Conservation (phyloP, 768 basidiomycete species). For the Imleria badia region DNA sequence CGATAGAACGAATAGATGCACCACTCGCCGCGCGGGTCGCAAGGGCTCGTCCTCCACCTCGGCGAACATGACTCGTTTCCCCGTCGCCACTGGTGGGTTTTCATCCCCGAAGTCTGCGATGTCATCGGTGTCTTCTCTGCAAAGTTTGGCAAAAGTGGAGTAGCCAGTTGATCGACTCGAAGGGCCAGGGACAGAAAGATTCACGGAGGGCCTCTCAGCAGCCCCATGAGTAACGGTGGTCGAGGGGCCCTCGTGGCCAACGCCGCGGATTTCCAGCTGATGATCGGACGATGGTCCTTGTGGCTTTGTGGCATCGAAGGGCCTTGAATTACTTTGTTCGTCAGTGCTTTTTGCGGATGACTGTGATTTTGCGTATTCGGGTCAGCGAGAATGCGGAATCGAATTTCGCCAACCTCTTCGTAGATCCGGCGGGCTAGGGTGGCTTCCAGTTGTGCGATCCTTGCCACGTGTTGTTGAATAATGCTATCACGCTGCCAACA, state of each 20-base stretch:
- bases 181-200: constrained; percentile 11
- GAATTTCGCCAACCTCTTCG: constrained; percentile 26
- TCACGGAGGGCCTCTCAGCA: constrained; percentile 4
- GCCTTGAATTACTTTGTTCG: constrained; percentile 13
- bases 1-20: constrained; percentile 7
- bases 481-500: constrained; percentile 46
- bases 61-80: constrained; percentile 25
- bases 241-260: constrained; percentile 8
- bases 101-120: constrained; percentile 25
- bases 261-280: constrained; percentile 21
- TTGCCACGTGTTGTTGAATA: constrained; percentile 43
- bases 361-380: constrained; percentile 13
- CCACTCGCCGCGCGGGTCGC: constrained; percentile 30
- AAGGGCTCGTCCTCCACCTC: constrained; percentile 20
- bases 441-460: constrained; percentile 46
- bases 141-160: constrained; percentile 25
- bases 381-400: constrained; percentile 16
- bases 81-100: constrained; percentile 13
- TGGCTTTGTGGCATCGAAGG: constrained; percentile 9
- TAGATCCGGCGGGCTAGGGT: constrained; percentile 46
- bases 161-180: constrained; percentile 22
- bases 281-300: constrained; percentile 12
- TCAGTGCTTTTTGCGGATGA: constrained; percentile 11
- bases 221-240: constrained; percentile 7
- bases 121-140: constrained; percentile 30